Evolutionary conservation across 23 red algal species (phyloP).

Genomic region (Gracilaria gracilis): DNA sequence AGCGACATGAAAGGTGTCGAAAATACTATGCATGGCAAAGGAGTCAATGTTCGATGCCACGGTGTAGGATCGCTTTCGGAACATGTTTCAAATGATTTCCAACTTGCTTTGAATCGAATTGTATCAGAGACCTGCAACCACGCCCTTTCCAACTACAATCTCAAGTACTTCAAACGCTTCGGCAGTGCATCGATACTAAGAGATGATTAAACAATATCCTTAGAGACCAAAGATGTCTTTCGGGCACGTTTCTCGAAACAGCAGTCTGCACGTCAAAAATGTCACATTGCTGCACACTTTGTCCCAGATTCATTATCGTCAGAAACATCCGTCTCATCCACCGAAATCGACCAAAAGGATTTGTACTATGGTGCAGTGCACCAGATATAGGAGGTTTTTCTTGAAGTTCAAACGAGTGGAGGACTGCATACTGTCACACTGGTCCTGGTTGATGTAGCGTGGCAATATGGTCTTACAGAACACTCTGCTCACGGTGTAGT

Average conservation of each 20-base stretch:
- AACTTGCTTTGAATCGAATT: background rate
- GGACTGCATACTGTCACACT: too few relatives aligned
- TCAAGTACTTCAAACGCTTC: background rate
- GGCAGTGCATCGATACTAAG: background rate
- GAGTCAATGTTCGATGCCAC: background rate
- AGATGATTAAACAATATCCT: background rate
- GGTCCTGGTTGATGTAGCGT: too few relatives aligned
- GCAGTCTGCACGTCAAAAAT: background rate
- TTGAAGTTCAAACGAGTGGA: background rate
- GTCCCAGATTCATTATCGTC: background rate
- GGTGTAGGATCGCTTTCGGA: background rate
- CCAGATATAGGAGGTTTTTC: background rate
- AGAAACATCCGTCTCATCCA: too few relatives aligned
- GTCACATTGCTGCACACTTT: background rate
- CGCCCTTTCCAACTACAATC: background rate
- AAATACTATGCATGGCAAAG: background rate
- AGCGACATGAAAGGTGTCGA: background rate
- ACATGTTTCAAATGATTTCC: background rate
- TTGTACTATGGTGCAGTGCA: background rate
- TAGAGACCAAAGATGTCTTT: background rate
- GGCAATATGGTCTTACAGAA: too few relatives aligned
- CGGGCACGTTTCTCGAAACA: background rate
- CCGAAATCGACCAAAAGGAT: background rate
- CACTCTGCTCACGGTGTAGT: too few relatives aligned
- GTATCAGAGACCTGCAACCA: background rate